phyloP scores from a whole-genome alignment of 2,329 filamentous ascomycete species.

The Calonectria hongkongensis region DNA sequence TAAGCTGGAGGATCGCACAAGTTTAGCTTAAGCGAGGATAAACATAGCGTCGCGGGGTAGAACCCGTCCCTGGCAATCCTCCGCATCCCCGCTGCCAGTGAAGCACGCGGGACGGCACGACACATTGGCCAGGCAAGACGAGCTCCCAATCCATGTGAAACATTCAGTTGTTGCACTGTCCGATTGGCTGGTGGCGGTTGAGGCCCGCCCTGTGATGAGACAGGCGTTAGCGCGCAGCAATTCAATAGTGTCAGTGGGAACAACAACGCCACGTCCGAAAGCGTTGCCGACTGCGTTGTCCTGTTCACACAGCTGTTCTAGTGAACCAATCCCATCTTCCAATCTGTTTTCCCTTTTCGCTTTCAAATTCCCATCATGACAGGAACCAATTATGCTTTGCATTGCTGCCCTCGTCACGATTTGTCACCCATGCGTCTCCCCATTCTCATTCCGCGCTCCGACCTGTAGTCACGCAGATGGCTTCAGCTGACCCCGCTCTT shows the following conservation, averaged over 20 bases:
- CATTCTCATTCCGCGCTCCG: not conserved
- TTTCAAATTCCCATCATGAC: not conserved
- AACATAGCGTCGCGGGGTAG: not conserved
- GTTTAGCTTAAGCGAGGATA: too few relatives aligned
- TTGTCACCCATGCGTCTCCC: not conserved
- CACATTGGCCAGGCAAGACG: not conserved
- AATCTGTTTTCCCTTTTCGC: not conserved
- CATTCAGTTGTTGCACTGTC: not conserved
- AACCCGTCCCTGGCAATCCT: not conserved
- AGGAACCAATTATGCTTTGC: not conserved
- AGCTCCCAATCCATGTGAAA: not conserved
- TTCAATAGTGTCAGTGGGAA: not conserved
- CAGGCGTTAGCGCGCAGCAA: constrained; percentile 5
- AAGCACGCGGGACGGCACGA: constrained; percentile 22
- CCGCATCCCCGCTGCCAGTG: not conserved
- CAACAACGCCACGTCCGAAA: constrained; percentile 5
- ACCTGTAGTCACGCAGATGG: not conserved
- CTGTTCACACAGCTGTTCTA: too few relatives aligned
- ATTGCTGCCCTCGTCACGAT: not conserved
- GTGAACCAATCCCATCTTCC: not conserved
- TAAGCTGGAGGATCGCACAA: not conserved
- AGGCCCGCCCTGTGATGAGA: constrained; percentile 23
- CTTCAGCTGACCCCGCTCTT: not conserved
- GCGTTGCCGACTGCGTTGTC: not conserved
- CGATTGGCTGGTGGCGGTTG: not conserved